These are phyloP conservation scores for Alternaria rosae DNA, from an alignment of 2,329 filamentous ascomycete genomes.

Conservation along the genomic window DNA sequence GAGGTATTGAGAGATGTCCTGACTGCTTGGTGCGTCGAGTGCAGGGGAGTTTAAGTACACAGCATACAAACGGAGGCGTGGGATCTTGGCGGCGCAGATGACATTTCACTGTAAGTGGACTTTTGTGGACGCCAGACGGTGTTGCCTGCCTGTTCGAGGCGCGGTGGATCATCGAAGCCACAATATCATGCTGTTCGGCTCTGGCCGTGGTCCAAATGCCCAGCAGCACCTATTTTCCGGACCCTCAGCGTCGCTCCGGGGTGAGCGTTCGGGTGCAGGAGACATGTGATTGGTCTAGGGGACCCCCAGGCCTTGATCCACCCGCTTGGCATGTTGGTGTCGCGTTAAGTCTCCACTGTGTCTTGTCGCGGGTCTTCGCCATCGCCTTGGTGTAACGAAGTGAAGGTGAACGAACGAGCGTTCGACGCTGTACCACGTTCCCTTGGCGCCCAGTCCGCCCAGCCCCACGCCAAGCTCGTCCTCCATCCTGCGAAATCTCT, in stretches of 20 bases:
- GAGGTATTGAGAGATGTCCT: not conserved
- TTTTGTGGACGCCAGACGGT: not conserved
- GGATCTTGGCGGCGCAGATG: not conserved
- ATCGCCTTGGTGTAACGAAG: not conserved
- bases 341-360: not conserved
- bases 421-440: conserved; percentile 3
- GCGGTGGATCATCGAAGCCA: conserved; percentile 10
- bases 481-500: conserved; percentile 10
- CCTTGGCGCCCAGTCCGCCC: conserved; percentile 6
- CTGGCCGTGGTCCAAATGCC: not conserved
- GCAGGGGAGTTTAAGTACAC: conserved; percentile 7
- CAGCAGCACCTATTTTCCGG: not conserved
- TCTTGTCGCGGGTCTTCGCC: not conserved
- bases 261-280: not conserved
- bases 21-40: not conserved
- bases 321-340: not conserved
- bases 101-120: conserved; percentile 2
- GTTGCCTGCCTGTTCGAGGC: conserved; percentile 1
- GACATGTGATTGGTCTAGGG: conserved; percentile 4
- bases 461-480: not conserved
- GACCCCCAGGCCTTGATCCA: not conserved
- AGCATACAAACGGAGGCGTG: not conserved
- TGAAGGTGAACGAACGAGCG: conserved; percentile 3
- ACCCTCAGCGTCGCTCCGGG: not conserved
- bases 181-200: conserved; percentile 2